Percentiles rank a stretch among this genome's conserved stretches.
These are phyloP conservation scores for Clavaria fumosa DNA, from an alignment of 768 basidiomycete species.

Conservation along the genomic window DNA sequence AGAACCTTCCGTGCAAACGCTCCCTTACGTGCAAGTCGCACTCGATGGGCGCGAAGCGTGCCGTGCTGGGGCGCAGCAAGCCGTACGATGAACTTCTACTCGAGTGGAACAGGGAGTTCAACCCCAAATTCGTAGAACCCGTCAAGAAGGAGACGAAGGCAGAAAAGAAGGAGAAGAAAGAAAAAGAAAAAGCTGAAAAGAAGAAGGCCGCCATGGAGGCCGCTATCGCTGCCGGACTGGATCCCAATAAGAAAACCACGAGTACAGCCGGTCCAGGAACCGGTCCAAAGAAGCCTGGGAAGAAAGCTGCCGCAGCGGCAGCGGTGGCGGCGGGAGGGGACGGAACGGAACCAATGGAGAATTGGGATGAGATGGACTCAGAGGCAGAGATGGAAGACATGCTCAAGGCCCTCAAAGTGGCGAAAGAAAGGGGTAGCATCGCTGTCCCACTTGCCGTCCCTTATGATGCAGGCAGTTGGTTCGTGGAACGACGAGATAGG, in stretches of 20 bases:
- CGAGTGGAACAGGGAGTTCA: slow-evolving; percentile 82
- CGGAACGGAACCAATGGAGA: slow-evolving; percentile 49
- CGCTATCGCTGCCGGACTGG: slow-evolving; percentile 39
- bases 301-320: slow-evolving; percentile 28
- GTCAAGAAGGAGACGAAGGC: slow-evolving; percentile 77
- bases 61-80: slow-evolving; percentile 74
- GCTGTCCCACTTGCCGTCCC: slow-evolving; percentile 59
- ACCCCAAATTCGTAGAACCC: slow-evolving; percentile 80
- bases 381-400: slow-evolving; percentile 74
- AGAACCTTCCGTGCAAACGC: slow-evolving; percentile 80
- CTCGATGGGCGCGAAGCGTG: slow-evolving; percentile 90
- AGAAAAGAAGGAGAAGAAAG: slow-evolving; percentile 75
- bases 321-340: slow-evolving; percentile 34
- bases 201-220: slow-evolving; percentile 57
- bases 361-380: slow-evolving; percentile 68
- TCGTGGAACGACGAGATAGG: slow-evolving; percentile 62
- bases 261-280: slow-evolving; percentile 24
- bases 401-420: slow-evolving; percentile 40
- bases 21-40: slow-evolving; percentile 97
- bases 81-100: slow-evolving; percentile 75
- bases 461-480: slow-evolving; percentile 65
- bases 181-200: slow-evolving; percentile 72
- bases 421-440: slow-evolving; percentile 41
- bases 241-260: slow-evolving; percentile 23
- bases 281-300: slow-evolving; percentile 38